Evolutionary conservation across 352 stramenopile genomes (phyloP).

Genomic region (Pelagophyceae sp.): DNA sequence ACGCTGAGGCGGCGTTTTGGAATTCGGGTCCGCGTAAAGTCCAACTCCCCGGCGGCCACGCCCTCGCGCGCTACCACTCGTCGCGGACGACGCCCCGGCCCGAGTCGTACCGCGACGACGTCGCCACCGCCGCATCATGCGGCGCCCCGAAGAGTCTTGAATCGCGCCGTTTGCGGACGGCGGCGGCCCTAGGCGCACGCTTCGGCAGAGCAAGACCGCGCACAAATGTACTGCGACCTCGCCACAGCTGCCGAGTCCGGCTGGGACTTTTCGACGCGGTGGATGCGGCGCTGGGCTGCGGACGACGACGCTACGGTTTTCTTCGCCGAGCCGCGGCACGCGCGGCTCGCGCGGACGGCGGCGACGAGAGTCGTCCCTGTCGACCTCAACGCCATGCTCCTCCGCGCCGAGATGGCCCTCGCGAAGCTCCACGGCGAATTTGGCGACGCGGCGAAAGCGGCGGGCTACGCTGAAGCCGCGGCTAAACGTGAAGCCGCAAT

Average conservation of each 20-base stretch:
- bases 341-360: neutral
- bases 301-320: no score
- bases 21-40: constrained; percentile 49
- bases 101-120: constrained; percentile 71
- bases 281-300: no score
- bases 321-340: neutral
- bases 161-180: no score
- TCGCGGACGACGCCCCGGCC: constrained; percentile 60
- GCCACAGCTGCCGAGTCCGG: constrained; percentile 69
- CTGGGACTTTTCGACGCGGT: constrained; percentile 77
- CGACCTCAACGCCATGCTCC: constrained; percentile 70
- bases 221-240: constrained; percentile 58
- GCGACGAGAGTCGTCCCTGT: constrained; percentile 55
- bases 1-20: constrained; percentile 70
- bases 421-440: constrained; percentile 46
- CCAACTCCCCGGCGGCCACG: constrained; percentile 30
- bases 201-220: no score
- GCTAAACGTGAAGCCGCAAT: constrained; percentile 48
- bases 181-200: neutral
- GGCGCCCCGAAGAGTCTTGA: neutral
- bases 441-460: constrained; percentile 30
- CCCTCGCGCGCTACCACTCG: constrained; percentile 67
- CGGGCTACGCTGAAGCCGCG: constrained; percentile 47
- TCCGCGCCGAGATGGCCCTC: constrained; percentile 61
- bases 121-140: constrained; percentile 27